Evolutionary conservation across 805 yeast genomes (phyloP).

Genomic region (Candida gorgasii): DNA sequence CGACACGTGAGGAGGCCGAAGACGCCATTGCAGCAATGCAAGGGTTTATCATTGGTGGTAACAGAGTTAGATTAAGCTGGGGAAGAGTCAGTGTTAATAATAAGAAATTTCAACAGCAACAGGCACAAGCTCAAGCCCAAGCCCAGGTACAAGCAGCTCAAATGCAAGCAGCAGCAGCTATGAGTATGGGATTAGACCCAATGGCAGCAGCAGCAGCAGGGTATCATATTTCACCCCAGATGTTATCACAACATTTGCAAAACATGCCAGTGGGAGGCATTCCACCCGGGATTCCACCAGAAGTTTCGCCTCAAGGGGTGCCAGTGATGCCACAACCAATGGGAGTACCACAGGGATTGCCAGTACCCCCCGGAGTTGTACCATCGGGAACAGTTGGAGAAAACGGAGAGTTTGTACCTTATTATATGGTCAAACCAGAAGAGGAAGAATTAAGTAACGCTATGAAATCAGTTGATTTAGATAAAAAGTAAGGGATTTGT

Average conservation of each 20-base stretch:
- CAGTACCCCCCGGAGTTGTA: conserved; percentile 1
- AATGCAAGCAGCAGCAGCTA: conserved; percentile 38
- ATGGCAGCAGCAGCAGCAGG: conserved; percentile 24
- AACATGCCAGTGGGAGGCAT: conserved; percentile 12
- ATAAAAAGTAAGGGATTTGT: conserved; percentile 6
- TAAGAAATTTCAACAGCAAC: conserved; percentile 34
- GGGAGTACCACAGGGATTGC: not conserved
- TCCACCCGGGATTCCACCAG: conserved; percentile 11
- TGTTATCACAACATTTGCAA: conserved; percentile 2
- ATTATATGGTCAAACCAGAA: not conserved
- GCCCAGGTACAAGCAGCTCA: conserved; percentile 32
- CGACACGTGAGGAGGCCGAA: conserved; percentile 79
- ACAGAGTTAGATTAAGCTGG: conserved; percentile 84
- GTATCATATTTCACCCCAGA: conserved; percentile 4
- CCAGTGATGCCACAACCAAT: not conserved
- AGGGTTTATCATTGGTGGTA: conserved; percentile 84
- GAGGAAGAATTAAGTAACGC: conserved; percentile 11
- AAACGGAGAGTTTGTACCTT: conserved; percentile 2
- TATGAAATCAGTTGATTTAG: conserved; percentile 8
- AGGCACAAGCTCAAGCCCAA: conserved; percentile 21
- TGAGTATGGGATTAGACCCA: conserved; percentile 42
- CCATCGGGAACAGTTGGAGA: conserved; percentile 3
- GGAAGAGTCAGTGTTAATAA: conserved; percentile 55
- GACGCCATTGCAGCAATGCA: conserved; percentile 84
- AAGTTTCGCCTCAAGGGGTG: conserved; percentile 3